phyloP scores from a whole-genome alignment of 208 protist species.

The Trypanosoma conorhini region DNA sequence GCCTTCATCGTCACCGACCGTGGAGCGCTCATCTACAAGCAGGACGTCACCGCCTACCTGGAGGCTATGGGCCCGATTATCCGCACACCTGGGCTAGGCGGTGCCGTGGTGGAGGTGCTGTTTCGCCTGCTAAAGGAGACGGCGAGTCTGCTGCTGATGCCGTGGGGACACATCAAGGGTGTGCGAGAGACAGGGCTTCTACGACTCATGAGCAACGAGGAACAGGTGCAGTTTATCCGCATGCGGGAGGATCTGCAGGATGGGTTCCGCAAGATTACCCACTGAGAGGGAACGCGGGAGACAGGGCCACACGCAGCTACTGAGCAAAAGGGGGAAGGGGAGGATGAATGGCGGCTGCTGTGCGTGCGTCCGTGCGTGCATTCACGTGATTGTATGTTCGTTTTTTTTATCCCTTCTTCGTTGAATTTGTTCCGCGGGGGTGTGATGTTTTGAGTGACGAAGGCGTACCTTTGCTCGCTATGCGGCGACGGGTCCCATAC shows the following conservation, averaged over 20 bases:
- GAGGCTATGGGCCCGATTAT: constrained; percentile 79
- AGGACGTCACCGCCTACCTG: constrained; percentile 88
- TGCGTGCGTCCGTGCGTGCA: not conserved
- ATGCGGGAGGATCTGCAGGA: constrained; percentile 79
- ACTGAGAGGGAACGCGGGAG: constrained; percentile 38
- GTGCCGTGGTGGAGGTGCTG: constrained; percentile 79
- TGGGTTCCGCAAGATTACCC: constrained; percentile 52
- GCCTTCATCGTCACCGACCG: constrained; percentile 65
- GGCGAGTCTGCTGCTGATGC: constrained; percentile 79
- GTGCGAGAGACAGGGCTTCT: constrained; percentile 78
- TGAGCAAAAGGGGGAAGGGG: no score
- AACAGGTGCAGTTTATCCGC: constrained; percentile 75
- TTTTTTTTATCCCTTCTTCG: constrained; percentile 11
- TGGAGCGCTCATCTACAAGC: constrained; percentile 86
- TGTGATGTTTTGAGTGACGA: not conserved
- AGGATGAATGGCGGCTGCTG: not conserved
- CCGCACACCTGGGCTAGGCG: constrained; percentile 66
- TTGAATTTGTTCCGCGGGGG: no score
- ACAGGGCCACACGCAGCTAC: no score
- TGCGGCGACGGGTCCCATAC: no score
- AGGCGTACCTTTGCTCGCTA: no score
- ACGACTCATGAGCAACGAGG: constrained; percentile 69
- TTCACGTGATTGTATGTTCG: constrained; percentile 4
- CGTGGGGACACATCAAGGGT: constrained; percentile 82
- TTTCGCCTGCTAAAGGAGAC: constrained; percentile 87